Evolutionary conservation across 495 filamentous ascomycete genomes (phyloP).

Genomic region (Hypoxylon trugodes): DNA sequence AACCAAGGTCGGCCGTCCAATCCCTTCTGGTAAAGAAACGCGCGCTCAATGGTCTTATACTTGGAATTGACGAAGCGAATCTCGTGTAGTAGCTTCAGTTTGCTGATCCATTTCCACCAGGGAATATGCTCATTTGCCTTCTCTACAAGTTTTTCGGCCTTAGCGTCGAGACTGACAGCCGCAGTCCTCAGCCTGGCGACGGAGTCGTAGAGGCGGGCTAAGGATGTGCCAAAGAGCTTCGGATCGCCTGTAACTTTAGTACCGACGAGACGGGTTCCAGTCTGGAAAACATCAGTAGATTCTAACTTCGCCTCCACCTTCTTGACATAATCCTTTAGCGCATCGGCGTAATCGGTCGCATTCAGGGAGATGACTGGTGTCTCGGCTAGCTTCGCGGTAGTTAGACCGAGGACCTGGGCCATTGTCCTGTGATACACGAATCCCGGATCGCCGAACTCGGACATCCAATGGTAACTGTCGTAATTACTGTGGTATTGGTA

Average conservation of each 20-base stretch:
- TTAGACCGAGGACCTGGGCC: conserved; percentile 79
- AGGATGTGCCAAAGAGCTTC: conserved; percentile 59
- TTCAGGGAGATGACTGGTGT: conserved; percentile 80
- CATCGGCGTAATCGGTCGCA: conserved; percentile 74
- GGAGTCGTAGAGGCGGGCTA: conserved; percentile 54
- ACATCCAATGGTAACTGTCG: conserved; percentile 92
- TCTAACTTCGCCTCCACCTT: conserved; percentile 71
- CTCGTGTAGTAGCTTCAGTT: conserved; percentile 66
- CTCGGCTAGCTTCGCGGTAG: conserved; percentile 82
- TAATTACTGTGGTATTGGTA: conserved; percentile 95
- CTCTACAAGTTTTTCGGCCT: conserved; percentile 69
- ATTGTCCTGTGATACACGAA: conserved; percentile 84
- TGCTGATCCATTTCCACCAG: conserved; percentile 82
- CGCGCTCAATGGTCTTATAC: conserved; percentile 80
- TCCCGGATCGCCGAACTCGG: conserved; percentile 79
- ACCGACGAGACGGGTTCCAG: conserved; percentile 54
- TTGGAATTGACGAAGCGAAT: conserved; percentile 72
- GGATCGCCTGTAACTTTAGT: conserved; percentile 60
- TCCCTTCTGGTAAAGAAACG: conserved; percentile 80
- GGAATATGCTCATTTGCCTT: conserved; percentile 74
- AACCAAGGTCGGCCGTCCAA: conserved; percentile 88
- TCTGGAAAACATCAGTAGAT: conserved; percentile 55
- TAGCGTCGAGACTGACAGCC: conserved; percentile 64
- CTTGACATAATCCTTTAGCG: conserved; percentile 69
- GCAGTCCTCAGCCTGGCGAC: conserved; percentile 64